Percentiles rank a stretch among this genome's conserved stretches.
phyloP scores from a whole-genome alignment of 805 yeast genomes.

The Cyberlindnera japonica region DNA sequence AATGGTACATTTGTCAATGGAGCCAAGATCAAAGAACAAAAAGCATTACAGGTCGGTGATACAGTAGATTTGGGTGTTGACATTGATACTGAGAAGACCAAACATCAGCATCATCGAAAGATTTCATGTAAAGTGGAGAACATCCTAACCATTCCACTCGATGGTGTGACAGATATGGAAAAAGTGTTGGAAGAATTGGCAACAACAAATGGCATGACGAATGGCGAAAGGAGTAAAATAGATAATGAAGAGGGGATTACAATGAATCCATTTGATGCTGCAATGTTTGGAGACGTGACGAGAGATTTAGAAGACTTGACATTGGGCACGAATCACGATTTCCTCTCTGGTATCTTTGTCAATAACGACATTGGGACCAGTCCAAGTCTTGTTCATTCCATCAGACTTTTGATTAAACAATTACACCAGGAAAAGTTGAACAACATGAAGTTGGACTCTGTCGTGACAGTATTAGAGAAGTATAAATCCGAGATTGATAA shows the following conservation, averaged over 20 bases:
- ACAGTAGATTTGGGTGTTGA: constrained; percentile 92
- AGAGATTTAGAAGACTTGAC: constrained; percentile 47
- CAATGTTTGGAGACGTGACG: constrained; percentile 57
- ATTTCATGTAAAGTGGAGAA: constrained; percentile 82
- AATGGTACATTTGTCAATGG: constrained; percentile 94
- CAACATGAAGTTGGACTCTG: constrained; percentile 48
- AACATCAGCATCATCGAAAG: constrained; percentile 69
- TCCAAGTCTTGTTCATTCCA: constrained; percentile 50
- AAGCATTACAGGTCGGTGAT: constrained; percentile 74
- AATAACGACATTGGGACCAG: constrained; percentile 59
- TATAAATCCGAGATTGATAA: constrained; percentile 33
- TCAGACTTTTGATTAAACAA: constrained; percentile 51
- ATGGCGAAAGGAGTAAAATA: not conserved
- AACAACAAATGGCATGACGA: not conserved
- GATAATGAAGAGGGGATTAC: constrained; percentile 9
- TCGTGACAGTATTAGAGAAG: constrained; percentile 50
- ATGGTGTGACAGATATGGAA: constrained; percentile 25
- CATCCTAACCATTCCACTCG: constrained; percentile 47
- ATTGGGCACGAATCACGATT: constrained; percentile 44
- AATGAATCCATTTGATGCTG: constrained; percentile 47
- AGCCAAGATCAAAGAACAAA: constrained; percentile 53
- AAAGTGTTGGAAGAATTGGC: constrained; percentile 14
- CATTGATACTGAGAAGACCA: constrained; percentile 49
- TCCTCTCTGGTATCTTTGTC: constrained; percentile 52
- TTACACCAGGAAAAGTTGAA: constrained; percentile 58